A percentile compares a stretch with the other conserved stretches of the same genome.
Evolutionary conservation across 176 grass and related monocot genomes (phyloP).

Genomic region (Oryza brachyantha): DNA sequence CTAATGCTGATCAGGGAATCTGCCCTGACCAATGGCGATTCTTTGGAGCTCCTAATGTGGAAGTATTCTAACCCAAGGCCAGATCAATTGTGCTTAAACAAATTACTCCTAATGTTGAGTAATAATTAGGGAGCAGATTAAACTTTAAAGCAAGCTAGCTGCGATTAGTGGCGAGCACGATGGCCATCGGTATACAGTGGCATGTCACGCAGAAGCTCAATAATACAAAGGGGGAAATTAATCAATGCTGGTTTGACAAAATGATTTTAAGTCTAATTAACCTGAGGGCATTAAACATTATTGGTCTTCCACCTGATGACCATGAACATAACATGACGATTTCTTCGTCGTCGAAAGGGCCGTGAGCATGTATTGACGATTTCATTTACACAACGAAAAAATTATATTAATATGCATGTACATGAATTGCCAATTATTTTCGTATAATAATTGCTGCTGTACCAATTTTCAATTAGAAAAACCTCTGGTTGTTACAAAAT

Average conservation of each 20-base stretch:
- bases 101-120: too few species aligned
- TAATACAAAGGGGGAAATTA: neutral
- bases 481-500: neutral
- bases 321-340: neutral
- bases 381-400: neutral
- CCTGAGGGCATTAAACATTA: neutral
- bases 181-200: neutral
- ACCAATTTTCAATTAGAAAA: neutral
- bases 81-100: neutral
- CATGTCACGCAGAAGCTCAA: conserved; percentile 13
- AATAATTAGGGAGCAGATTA: neutral
- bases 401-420: neutral
- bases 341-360: neutral
- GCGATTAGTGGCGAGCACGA: conserved; percentile 14
- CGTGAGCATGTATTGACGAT: neutral
- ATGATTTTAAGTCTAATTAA: neutral
- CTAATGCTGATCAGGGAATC: neutral
- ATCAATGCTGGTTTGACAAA: neutral
- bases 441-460: neutral
- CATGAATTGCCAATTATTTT: neutral
- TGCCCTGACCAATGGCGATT: conserved; percentile 9
- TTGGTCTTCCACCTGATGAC: neutral
- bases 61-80: conserved; percentile 6
- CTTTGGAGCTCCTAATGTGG: neutral
- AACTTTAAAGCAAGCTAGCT: conserved; percentile 28